These are phyloP conservation scores for Russula earlei DNA, from an alignment of 768 basidiomycete genomes.

Conservation along the genomic window DNA sequence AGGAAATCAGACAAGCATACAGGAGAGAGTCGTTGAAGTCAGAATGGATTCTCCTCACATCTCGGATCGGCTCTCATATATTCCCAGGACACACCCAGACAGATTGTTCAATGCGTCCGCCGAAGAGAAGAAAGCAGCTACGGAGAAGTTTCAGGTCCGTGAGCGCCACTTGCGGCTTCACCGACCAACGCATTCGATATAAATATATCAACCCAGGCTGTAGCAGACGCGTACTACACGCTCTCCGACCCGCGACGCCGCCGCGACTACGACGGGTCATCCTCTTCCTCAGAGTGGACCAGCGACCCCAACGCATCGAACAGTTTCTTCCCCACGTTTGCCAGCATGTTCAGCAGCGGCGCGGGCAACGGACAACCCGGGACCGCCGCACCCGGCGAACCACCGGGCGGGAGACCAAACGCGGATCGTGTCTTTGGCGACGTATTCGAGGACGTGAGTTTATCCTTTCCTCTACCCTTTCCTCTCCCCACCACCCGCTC, in stretches of 20 bases:
- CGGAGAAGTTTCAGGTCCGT: constrained; percentile 75
- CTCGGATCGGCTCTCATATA: constrained; percentile 1
- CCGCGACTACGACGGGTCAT: constrained; percentile 62
- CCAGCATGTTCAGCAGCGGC: constrained; percentile 49
- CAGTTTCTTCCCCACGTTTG: constrained; percentile 69
- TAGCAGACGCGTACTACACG: constrained; percentile 93
- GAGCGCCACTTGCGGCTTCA: neutral
- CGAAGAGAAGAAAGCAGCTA: constrained; percentile 62
- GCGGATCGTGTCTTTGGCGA: constrained; percentile 79
- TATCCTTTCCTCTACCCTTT: neutral
- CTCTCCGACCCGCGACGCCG: constrained; percentile 70
- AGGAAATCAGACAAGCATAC: constrained; percentile 71
- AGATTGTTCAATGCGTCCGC: constrained; percentile 60
- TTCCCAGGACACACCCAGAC: constrained; percentile 78
- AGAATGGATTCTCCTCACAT: constrained; percentile 5
- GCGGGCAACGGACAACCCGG: constrained; percentile 23
- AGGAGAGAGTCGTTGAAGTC: constrained; percentile 71
- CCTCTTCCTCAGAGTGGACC: constrained; percentile 42
- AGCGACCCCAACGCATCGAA: constrained; percentile 58
- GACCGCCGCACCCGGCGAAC: constrained; percentile 24
- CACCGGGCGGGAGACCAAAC: constrained; percentile 45
- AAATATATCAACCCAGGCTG: constrained; percentile 39
- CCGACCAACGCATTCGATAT: neutral
- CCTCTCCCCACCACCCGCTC: neutral
- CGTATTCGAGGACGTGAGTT: constrained; percentile 79